phyloP scores from a whole-genome alignment of 768 basidiomycete species.

The Psilocybe cyanescens region DNA sequence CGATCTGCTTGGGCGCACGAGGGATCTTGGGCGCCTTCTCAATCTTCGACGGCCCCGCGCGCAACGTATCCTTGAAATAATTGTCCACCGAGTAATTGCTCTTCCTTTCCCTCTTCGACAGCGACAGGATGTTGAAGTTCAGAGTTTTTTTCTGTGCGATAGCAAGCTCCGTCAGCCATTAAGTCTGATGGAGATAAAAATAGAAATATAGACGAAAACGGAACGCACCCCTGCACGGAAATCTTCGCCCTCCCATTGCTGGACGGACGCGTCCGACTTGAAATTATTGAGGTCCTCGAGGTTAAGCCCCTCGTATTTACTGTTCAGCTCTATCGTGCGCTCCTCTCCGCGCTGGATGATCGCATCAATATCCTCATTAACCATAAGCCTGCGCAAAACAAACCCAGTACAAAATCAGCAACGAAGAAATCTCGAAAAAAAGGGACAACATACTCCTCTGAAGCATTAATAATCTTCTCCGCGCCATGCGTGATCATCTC shows the following conservation, averaged over 20 bases:
- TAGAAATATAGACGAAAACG: background rate
- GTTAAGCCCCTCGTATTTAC: slow-evolving; percentile 91
- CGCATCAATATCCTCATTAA: slow-evolving; percentile 92
- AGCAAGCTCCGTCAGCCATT: slow-evolving; percentile 3
- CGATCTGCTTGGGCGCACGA: slow-evolving; percentile 86
- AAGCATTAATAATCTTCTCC: slow-evolving; percentile 90
- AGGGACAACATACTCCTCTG: slow-evolving; percentile 60
- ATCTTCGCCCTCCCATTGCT: slow-evolving; percentile 97
- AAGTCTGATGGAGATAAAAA: background rate
- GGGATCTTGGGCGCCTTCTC: slow-evolving; percentile 86
- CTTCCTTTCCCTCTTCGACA: slow-evolving; percentile 94
- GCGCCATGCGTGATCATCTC: slow-evolving; percentile 99
- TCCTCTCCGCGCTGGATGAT: slow-evolving; percentile 93
- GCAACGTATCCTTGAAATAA: slow-evolving; percentile 93
- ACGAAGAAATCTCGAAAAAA: background rate
- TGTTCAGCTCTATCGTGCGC: slow-evolving; percentile 84
- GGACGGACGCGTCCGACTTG: slow-evolving; percentile 89
- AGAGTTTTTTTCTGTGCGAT: slow-evolving; percentile 60
- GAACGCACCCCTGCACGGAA: slow-evolving; percentile 72
- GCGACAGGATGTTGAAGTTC: slow-evolving; percentile 78
- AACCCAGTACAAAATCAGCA: background rate
- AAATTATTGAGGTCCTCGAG: slow-evolving; percentile 97
- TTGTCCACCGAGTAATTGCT: slow-evolving; percentile 93
- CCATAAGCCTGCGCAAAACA: slow-evolving; percentile 52
- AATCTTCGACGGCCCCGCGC: slow-evolving; percentile 73